A percentile compares a stretch with the other conserved stretches of the same genome.
Evolutionary conservation across 148 eudicot species (phyloP).

Genomic region (Chenopodium suecicum): DNA sequence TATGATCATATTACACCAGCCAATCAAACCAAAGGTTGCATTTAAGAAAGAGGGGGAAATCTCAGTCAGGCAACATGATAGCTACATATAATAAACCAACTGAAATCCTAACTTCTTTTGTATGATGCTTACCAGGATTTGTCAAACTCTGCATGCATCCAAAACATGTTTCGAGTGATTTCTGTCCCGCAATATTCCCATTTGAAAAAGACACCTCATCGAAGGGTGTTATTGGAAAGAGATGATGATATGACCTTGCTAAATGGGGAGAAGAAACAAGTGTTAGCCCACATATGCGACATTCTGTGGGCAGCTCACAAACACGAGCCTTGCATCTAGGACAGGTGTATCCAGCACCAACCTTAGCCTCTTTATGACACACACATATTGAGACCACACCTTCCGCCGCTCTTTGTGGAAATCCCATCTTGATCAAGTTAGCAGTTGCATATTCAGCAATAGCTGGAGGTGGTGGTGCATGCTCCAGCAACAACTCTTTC

Average conservation of each 20-base stretch:
- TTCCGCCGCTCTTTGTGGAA: slow-evolving; percentile 94
- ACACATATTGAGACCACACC: slow-evolving; percentile 87
- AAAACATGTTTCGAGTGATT: slow-evolving; percentile 57
- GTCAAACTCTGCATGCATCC: slow-evolving; percentile 83
- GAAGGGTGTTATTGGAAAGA: slow-evolving; percentile 86
- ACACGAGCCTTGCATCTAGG: slow-evolving; percentile 96
- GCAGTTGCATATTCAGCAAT: slow-evolving; percentile 94
- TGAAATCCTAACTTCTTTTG: background rate
- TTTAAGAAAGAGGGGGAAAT: background rate
- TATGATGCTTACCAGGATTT: slow-evolving; percentile 56
- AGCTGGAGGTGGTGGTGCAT: slow-evolving; percentile 98
- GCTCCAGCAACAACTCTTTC: slow-evolving; percentile 84
- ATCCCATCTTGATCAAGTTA: slow-evolving; percentile 93
- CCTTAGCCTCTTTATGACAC: slow-evolving; percentile 91
- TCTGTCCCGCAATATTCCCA: slow-evolving; percentile 35
- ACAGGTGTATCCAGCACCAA: slow-evolving; percentile 94
- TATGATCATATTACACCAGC: background rate
- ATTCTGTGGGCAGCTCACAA: slow-evolving; percentile 90
- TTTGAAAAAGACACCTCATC: slow-evolving; percentile 64
- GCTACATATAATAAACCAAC: background rate
- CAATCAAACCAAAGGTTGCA: background rate
- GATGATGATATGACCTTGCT: slow-evolving; percentile 94
- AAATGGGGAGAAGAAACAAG: slow-evolving; percentile 98
- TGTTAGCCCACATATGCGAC: slow-evolving; percentile 91
- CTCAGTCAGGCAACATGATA: background rate